phyloP scores from a whole-genome alignment of 2,329 filamentous ascomycete genomes.

The Pseudogymnoascus sp. region DNA sequence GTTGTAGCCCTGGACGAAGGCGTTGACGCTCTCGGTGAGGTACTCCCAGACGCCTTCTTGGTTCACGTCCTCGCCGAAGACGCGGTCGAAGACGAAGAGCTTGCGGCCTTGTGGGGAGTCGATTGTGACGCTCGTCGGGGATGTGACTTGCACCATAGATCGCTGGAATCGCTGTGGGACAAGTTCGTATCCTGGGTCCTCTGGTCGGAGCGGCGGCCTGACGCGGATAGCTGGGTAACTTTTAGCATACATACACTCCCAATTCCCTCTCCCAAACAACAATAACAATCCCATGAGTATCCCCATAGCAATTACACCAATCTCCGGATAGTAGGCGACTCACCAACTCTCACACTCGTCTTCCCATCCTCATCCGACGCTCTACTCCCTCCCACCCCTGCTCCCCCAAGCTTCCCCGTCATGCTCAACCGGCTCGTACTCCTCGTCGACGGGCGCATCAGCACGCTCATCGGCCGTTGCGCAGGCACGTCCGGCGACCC shows the following conservation, averaged over 20 bases:
- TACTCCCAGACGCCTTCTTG: conserved; percentile 96
- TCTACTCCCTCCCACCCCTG: conserved; percentile 62
- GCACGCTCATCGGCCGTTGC: conserved; percentile 70
- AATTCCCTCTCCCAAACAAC: conserved; percentile 4
- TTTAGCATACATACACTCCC: conserved; percentile 6
- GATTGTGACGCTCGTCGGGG: conserved; percentile 75
- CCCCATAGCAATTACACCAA: conserved; percentile 11
- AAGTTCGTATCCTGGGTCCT: conserved; percentile 87
- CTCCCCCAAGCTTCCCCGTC: conserved; percentile 50
- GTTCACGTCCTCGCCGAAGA: conserved; percentile 74
- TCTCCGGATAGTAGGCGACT: conserved; percentile 34
- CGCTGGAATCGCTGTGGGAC: conserved; percentile 93
- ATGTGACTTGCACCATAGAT: conserved; percentile 83
- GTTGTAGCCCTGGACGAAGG: conserved; percentile 95
- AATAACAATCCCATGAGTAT: not conserved
- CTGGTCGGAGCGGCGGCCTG: conserved; percentile 72
- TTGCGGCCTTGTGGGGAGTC: conserved; percentile 90
- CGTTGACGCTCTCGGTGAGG: conserved; percentile 76
- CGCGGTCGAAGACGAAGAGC: conserved; percentile 91
- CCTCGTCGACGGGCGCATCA: conserved; percentile 63
- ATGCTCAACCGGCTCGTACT: conserved; percentile 83
- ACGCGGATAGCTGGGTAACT: conserved; percentile 72
- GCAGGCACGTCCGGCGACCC: conserved; percentile 49
- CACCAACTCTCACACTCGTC: conserved; percentile 94
- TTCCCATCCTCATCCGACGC: conserved; percentile 84